Evolutionary conservation across 1,139 yeast species (phyloP).

Genomic region (Blastobotrys serpentis): DNA sequence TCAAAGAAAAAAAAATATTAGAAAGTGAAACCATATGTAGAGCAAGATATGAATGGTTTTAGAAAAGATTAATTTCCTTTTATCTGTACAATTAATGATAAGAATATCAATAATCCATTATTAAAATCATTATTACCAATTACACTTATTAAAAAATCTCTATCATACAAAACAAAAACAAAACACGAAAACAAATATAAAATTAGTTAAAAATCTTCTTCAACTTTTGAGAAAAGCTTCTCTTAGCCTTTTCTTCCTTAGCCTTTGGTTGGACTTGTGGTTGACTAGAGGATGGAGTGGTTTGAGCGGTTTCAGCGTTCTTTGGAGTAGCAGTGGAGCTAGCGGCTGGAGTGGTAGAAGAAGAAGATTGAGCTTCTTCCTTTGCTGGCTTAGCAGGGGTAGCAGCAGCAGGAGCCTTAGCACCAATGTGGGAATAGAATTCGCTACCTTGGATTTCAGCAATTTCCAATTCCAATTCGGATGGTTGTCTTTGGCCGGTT

Average conservation of each 20-base stretch:
- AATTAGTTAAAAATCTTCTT: background rate
- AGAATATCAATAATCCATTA: no score
- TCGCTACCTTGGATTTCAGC: constrained; percentile 64
- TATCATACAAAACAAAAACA: background rate
- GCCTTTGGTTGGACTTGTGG: background rate
- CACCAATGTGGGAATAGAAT: constrained; percentile 42
- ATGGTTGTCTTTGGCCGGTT: constrained; percentile 76
- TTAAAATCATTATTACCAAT: no score
- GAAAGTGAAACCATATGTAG: no score
- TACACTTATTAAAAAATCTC: background rate
- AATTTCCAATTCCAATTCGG: constrained; percentile 61
- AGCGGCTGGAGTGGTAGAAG: background rate
- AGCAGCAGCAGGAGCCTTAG: no score
- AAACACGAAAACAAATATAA: no score
- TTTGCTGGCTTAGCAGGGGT: no score
- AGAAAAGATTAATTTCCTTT: no score
- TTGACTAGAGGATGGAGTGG: background rate
- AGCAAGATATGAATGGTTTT: no score
- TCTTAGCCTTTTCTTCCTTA: background rate
- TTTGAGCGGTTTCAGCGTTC: background rate
- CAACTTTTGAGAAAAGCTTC: background rate
- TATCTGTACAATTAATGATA: no score
- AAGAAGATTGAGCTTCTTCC: background rate
- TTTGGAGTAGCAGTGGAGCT: background rate
- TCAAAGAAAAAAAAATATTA: no score